Base-by-base conservation (phyloP, 2,329 filamentous ascomycete genomes). In the Cladosporium colombiae region DNA sequence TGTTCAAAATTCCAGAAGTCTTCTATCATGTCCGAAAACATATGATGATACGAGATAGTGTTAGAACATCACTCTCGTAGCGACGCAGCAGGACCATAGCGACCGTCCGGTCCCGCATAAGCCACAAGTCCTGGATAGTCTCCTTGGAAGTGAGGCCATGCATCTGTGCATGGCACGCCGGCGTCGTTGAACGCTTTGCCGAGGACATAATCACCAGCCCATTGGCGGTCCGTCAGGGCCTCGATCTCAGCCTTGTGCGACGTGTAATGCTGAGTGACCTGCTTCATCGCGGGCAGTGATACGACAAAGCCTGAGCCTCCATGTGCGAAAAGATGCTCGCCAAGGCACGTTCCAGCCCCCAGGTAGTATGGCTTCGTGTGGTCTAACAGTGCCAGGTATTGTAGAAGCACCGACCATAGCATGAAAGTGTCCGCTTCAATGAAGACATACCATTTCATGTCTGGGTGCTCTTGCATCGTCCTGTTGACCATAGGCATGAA, bases 391-490 rank as follows among this genome's bases (percentile, higher is more conserved):
- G 78, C 76, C 25, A 88, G 78, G 83, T 84, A 88, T 29, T 79
- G 75, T 16, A 86, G 71, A 50, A 87, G 69, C 31, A 83, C 85
- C 40, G 79, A 76, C 78, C 85, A 84, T 10, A 85, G 77, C 46
- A 87, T 73, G 68, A 85, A 87, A 0, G 85, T 86, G 71, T 88
- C 86, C 0, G 84, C 81, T 69, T 87, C 85, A 56, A 86, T 81
- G 71, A 88, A 88, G 65, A 86, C 77, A 67, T 82, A 88, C 86
- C 85, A 88, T 65, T 83, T 84, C 55, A 82, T 81, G 29, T 84
- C 74, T 2, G 82, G 81, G 37, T 75, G 70, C 60, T 77, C 71
- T 11, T 76, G 70, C 66, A 77, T 75, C 4, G 78, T 73, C 29
- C 72, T 68, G n/a, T 77, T 71, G 66, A 80, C 70, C 52, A 77